Evolutionary conservation across 371 early-diverging fungal species (phyloP).

Genomic region (Rhizopus sp.): DNA sequence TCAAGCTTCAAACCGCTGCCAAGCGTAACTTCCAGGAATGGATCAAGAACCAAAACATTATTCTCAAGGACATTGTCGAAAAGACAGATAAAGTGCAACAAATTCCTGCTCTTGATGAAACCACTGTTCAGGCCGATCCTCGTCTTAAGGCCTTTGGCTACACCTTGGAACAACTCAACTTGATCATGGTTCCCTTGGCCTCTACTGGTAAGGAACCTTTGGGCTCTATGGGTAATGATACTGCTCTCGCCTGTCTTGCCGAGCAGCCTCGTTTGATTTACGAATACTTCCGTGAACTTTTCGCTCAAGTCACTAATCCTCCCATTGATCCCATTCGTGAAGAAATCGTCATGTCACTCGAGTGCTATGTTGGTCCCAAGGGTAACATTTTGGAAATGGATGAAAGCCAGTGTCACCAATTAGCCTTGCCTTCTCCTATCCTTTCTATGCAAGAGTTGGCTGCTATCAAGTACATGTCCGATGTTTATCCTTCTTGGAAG

Average conservation of each 20-base stretch:
- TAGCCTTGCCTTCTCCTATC: slow-evolving; percentile 84
- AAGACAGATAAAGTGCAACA: slow-evolving; percentile 23
- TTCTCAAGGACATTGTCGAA: slow-evolving; percentile 61
- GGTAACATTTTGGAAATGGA: slow-evolving; percentile 90
- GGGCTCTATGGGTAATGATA: slow-evolving; percentile 98
- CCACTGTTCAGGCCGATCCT: slow-evolving; percentile 68
- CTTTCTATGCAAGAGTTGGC: slow-evolving; percentile 80
- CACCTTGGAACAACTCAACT: slow-evolving; percentile 90
- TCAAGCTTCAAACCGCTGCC: slow-evolving; percentile 75
- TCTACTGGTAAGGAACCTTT: slow-evolving; percentile 91
- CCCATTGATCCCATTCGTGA: slow-evolving; percentile 99
- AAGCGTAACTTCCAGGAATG: slow-evolving; percentile 80
- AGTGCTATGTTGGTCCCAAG: slow-evolving; percentile 93
- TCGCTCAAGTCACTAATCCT: slow-evolving; percentile 97
- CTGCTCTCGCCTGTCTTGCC: slow-evolving; percentile 91
- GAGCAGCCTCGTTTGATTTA: slow-evolving; percentile 86
- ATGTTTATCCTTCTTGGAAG: slow-evolving; percentile 71
- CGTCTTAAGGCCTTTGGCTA: slow-evolving; percentile 89
- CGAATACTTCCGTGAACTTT: slow-evolving; percentile 96
- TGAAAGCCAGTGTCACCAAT: slow-evolving; percentile 74
- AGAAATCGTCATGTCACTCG: slow-evolving; percentile 94
- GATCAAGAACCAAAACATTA: slow-evolving; percentile 80
- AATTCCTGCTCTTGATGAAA: slow-evolving; percentile 36
- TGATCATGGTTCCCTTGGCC: slow-evolving; percentile 86
- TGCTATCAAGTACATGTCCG: slow-evolving; percentile 71